Evolutionary conservation across 139 green algal species (phyloP).

Genomic region (Haematococcus lacustris): DNA sequence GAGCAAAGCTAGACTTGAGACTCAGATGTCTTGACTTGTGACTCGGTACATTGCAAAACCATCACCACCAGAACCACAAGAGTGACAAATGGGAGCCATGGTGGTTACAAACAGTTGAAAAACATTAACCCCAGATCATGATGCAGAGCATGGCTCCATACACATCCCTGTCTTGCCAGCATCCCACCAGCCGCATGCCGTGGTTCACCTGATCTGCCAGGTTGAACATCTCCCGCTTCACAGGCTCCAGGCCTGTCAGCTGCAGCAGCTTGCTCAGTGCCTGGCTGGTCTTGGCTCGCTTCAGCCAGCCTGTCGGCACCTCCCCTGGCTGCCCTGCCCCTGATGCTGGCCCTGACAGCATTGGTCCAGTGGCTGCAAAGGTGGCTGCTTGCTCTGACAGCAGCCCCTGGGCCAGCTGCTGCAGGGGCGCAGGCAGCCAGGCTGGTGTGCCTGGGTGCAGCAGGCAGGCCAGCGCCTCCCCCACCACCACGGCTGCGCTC

Average conservation of each 20-base stretch:
- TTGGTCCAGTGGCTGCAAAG: background rate
- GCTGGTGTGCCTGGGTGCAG: conserved; percentile 26
- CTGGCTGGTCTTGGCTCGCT: background rate
- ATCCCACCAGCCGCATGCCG: background rate
- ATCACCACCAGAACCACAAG: too few species aligned
- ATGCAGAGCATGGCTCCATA: background rate
- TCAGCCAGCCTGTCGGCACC: background rate
- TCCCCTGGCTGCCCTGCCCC: background rate
- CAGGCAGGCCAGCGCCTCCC: conserved; percentile 23
- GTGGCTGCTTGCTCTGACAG: background rate
- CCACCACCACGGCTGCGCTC: background rate
- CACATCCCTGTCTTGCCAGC: background rate
- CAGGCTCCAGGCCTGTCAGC: conserved; percentile 19
- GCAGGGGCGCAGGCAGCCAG: conserved; percentile 2
- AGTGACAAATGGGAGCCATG: too few species aligned
- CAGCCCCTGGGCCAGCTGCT: background rate
- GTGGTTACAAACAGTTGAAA: too few species aligned
- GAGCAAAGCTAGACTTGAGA: too few species aligned
- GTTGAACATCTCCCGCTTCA: conserved; percentile 31
- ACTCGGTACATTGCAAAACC: too few species aligned
- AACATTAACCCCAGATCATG: too few species aligned
- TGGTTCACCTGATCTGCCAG: conserved; percentile 19
- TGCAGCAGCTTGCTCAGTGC: conserved; percentile 21
- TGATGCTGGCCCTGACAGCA: background rate
- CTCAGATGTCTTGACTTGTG: too few species aligned